Conservation (phyloP, 139 green algal species). For the Closterium sp. region DNA sequence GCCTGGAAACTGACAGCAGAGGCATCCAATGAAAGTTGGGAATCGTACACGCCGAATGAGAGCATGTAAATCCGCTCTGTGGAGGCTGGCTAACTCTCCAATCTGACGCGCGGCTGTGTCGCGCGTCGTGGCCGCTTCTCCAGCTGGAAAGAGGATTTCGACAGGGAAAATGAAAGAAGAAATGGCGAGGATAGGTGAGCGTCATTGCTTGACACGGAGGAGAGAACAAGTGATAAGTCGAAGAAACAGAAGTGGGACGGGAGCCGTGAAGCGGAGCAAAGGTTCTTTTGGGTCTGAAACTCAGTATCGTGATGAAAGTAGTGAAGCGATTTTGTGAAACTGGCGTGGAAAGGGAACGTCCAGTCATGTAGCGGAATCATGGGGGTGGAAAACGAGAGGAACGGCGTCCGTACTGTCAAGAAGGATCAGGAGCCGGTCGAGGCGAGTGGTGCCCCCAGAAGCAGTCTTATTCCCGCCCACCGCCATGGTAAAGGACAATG, state of each 20-base stretch:
- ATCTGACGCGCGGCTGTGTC: conserved; percentile 78
- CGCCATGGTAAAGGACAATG: background rate
- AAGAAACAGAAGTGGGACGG: background rate
- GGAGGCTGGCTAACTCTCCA: conserved; percentile 65
- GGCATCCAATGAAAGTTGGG: background rate
- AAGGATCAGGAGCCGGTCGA: conserved; percentile 44
- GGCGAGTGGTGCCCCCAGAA: conserved; percentile 22
- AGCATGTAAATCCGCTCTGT: conserved; percentile 72
- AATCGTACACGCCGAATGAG: conserved; percentile 67
- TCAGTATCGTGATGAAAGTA: background rate
- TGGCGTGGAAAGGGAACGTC: background rate
- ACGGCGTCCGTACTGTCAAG: conserved; percentile 34
- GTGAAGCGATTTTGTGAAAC: background rate
- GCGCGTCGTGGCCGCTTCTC: conserved; percentile 64
- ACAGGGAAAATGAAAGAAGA: background rate
- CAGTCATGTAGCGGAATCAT: background rate
- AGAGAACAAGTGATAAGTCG: background rate
- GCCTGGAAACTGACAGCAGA: background rate
- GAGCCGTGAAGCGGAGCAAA: background rate
- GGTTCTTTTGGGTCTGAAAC: background rate
- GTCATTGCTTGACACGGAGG: background rate
- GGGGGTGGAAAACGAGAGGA: background rate
- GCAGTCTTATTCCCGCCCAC: background rate
- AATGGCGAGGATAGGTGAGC: background rate
- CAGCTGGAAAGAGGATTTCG: conserved; percentile 60